These are phyloP conservation scores for Neofusicoccum sp. DNA, from an alignment of 2,329 filamentous ascomycete genomes.

Conservation along the genomic window DNA sequence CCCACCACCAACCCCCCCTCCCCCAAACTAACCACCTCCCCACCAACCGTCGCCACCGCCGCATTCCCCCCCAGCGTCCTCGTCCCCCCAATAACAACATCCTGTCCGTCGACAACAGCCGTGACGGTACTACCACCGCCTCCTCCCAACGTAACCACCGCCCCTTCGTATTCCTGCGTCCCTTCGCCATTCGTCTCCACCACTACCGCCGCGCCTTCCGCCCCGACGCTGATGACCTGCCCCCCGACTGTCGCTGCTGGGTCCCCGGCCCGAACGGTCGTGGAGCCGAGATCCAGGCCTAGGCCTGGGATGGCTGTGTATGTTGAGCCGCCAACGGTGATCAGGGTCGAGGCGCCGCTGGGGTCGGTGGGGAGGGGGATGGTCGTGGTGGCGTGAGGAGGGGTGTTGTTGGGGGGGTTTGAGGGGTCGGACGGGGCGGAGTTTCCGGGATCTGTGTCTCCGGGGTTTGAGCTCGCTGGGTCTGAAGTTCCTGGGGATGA, in stretches of 20 bases:
- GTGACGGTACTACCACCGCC: not conserved
- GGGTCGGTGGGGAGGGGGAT: too few relatives aligned
- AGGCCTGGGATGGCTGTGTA: too few relatives aligned
- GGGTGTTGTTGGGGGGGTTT: not conserved
- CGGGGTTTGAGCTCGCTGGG: not conserved
- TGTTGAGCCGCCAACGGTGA: too few relatives aligned
- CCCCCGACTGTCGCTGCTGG: too few relatives aligned
- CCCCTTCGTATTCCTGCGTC: not conserved
- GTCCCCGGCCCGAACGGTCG: too few relatives aligned
- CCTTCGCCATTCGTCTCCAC: too few relatives aligned
- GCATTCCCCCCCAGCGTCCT: not conserved
- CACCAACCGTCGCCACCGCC: not conserved
- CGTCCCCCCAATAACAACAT: not conserved
- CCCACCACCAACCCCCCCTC: not conserved
- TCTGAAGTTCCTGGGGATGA: not conserved
- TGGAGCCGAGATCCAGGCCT: too few relatives aligned
- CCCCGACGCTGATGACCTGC: too few relatives aligned
- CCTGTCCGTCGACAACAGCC: not conserved
- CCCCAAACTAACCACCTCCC: not conserved
- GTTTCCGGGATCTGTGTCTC: not conserved
- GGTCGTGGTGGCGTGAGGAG: too few relatives aligned
- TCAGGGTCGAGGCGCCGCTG: too few relatives aligned
- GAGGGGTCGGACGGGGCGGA: not conserved
- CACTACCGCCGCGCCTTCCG: too few relatives aligned
- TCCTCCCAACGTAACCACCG: not conserved